phyloP scores from a whole-genome alignment of 2,329 filamentous ascomycete genomes.

The Macrophomina tecta region DNA sequence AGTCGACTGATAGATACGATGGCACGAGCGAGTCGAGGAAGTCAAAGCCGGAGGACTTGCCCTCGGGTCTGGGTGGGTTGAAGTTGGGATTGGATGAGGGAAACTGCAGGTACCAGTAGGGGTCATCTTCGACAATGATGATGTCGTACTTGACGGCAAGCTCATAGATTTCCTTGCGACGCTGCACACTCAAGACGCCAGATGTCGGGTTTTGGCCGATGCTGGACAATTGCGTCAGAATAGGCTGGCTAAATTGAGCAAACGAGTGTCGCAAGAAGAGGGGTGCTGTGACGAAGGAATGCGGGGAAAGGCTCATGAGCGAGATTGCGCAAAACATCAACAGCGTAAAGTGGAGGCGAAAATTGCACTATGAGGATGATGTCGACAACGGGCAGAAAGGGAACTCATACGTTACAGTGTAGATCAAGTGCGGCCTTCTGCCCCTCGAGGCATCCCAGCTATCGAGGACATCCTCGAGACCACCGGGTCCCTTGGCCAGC shows the following conservation, averaged over 20 bases:
- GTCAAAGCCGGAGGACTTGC: conserved; percentile 67
- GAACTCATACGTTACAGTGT: conserved; percentile 83
- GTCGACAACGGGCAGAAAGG: not conserved
- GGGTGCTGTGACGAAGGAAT: not conserved
- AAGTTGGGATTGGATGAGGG: conserved; percentile 66
- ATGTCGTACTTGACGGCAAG: conserved; percentile 85
- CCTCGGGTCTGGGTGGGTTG: conserved; percentile 37
- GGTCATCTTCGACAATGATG: conserved; percentile 91
- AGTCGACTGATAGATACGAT: conserved; percentile 81
- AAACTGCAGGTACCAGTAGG: conserved; percentile 94
- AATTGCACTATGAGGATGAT: not conserved
- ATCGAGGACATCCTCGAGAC: conserved; percentile 76
- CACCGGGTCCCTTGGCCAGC: conserved; percentile 73
- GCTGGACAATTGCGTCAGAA: conserved; percentile 47
- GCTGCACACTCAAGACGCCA: conserved; percentile 72
- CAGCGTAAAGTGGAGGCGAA: not conserved
- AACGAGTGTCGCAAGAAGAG: not conserved
- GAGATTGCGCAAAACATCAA: not conserved
- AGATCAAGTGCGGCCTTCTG: conserved; percentile 80
- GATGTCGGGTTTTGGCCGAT: conserved; percentile 91
- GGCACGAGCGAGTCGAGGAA: conserved; percentile 86
- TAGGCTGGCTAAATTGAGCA: not conserved
- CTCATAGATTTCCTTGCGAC: conserved; percentile 79
- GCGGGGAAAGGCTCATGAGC: not conserved
- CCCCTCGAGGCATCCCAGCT: conserved; percentile 82